phyloP scores from a whole-genome alignment of 805 yeast species.

The Candida verbasci region DNA sequence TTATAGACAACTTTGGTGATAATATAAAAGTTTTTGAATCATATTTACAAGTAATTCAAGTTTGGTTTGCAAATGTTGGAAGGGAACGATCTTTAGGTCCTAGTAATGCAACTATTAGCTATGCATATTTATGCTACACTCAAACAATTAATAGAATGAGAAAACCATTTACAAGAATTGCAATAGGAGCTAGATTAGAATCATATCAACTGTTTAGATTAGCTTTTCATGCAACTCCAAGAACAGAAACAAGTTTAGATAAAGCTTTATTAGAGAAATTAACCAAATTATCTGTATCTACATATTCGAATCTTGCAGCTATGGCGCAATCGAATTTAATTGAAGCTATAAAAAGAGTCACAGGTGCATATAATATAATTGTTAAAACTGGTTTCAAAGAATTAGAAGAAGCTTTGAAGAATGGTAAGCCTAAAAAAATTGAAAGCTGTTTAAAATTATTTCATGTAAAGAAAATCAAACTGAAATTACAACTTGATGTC shows the following conservation, averaged over 20 bases:
- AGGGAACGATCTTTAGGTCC: conserved; percentile 58
- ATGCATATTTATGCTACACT: conserved; percentile 50
- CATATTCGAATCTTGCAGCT: conserved; percentile 63
- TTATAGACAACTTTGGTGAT: conserved; percentile 51
- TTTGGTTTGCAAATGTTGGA: conserved; percentile 82
- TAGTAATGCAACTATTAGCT: conserved; percentile 53
- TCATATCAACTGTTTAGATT: conserved; percentile 73
- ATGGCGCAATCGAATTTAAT: conserved; percentile 67
- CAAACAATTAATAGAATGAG: conserved; percentile 61
- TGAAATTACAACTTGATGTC: conserved; percentile 55
- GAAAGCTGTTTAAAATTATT: conserved; percentile 64
- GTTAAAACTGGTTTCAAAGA: conserved; percentile 46
- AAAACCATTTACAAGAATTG: conserved; percentile 72
- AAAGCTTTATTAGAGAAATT: conserved; percentile 60
- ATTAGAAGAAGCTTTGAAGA: conserved; percentile 46
- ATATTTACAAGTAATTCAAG: conserved; percentile 57
- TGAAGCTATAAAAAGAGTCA: conserved; percentile 64
- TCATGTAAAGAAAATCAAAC: conserved; percentile 51
- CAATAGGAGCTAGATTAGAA: conserved; percentile 70
- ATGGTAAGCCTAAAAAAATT: conserved; percentile 48
- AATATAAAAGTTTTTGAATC: conserved; percentile 61
- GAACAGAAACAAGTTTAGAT: conserved; percentile 67
- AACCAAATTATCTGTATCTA: conserved; percentile 58
- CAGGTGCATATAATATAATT: conserved; percentile 59
- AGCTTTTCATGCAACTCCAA: conserved; percentile 63